Percentiles rank a stretch among this genome's conserved stretches.
These are phyloP conservation scores for Pseudomassariella vexata DNA, from an alignment of 2,329 filamentous ascomycete species.

Conservation along the genomic window DNA sequence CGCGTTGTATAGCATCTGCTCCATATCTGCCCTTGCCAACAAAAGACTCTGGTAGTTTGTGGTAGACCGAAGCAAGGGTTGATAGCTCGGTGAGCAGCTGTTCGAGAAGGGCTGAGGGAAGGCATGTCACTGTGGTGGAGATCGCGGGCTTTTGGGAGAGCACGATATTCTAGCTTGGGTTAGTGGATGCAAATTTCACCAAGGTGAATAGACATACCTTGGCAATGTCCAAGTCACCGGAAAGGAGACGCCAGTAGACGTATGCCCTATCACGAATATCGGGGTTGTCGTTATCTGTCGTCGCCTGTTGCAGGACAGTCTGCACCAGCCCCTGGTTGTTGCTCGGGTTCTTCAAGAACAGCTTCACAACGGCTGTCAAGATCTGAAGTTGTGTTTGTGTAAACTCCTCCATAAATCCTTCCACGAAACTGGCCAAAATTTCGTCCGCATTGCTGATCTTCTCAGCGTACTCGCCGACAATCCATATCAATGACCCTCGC, in stretches of 20 bases:
- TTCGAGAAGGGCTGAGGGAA: conserved; percentile 78
- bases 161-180: conserved; percentile 63
- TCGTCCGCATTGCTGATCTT: conserved; percentile 99
- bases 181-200: conserved; percentile 1
- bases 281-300: conserved; percentile 92
- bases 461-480: conserved; percentile 97
- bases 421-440: conserved; percentile 85
- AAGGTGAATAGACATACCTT: conserved; percentile 51
- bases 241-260: conserved; percentile 95
- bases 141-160: conserved; percentile 94
- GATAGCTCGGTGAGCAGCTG: conserved; percentile 88
- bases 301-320: conserved; percentile 88
- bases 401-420: conserved; percentile 93
- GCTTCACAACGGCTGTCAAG: conserved; percentile 91
- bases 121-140: conserved; percentile 84
- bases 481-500: conserved; percentile 91
- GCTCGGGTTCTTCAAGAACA: conserved; percentile 95
- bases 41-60: conserved; percentile 98
- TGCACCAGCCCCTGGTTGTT: conserved; percentile 87
- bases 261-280: conserved; percentile 96
- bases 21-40: conserved; percentile 92
- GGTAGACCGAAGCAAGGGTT: conserved; percentile 93
- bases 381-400: conserved; percentile 99
- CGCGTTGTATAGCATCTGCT: conserved; percentile 88
- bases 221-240: conserved; percentile 82